phyloP scores from a whole-genome alignment of 2,329 filamentous ascomycete species.

The Fusarium stilboides region DNA sequence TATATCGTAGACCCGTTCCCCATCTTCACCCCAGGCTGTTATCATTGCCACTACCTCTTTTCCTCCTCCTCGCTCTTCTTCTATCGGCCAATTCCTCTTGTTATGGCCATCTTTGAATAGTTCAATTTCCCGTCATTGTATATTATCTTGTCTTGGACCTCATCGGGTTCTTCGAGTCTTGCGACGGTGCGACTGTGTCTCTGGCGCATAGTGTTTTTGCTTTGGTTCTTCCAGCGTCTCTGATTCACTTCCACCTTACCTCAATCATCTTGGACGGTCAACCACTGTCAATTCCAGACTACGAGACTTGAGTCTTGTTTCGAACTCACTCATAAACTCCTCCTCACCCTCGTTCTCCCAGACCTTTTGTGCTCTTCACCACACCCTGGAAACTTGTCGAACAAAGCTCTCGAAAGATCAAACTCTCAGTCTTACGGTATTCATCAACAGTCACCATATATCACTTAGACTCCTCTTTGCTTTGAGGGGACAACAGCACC shows the following conservation, averaged over 20 bases:
- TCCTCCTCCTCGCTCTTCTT: conserved; percentile 46
- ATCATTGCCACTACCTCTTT: conserved; percentile 50
- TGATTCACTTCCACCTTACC: conserved; percentile 44
- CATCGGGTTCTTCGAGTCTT: conserved; percentile 40
- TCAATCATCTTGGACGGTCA: conserved; percentile 41
- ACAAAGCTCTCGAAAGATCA: conserved; percentile 14
- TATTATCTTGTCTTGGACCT: conserved; percentile 44
- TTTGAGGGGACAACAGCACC: conserved; percentile 42
- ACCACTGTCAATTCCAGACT: conserved; percentile 44
- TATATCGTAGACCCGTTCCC: conserved; percentile 65
- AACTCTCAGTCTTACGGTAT: conserved; percentile 18
- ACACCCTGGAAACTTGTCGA: conserved; percentile 5
- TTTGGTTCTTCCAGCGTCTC: conserved; percentile 48
- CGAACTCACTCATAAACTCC: conserved; percentile 30
- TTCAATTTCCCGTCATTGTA: conserved; percentile 48
- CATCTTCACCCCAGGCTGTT: conserved; percentile 50
- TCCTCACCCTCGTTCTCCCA: conserved; percentile 33
- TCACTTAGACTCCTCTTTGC: conserved; percentile 25
- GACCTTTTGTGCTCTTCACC: conserved; percentile 18
- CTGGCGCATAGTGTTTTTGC: conserved; percentile 49
- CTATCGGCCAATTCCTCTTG: conserved; percentile 46
- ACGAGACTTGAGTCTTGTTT: conserved; percentile 33
- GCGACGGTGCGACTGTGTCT: conserved; percentile 45
- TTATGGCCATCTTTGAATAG: conserved; percentile 50
- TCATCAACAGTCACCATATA: conserved; percentile 29